These are phyloP conservation scores for Allantophomopsis cytisporea DNA, from an alignment of 2,329 filamentous ascomycete species.

Conservation along the genomic window DNA sequence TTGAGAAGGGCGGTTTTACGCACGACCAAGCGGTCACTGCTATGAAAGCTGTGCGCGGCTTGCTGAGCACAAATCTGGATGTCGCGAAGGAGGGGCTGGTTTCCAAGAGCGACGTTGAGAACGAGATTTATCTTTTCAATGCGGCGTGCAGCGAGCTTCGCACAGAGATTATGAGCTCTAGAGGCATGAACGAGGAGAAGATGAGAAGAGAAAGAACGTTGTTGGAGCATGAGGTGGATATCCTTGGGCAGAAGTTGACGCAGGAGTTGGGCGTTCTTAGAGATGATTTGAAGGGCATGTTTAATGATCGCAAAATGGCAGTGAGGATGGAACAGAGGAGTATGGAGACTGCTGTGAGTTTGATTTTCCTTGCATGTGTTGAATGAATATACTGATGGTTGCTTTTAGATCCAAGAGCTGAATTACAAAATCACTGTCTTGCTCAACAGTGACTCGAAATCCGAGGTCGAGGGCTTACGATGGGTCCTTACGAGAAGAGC, in stretches of 20 bases:
- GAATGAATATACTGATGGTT: background rate
- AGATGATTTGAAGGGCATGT: conserved; percentile 89
- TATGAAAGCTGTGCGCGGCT: conserved; percentile 81
- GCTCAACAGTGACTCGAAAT: conserved; percentile 81
- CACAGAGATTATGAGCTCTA: conserved; percentile 71
- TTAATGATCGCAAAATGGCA: conserved; percentile 89
- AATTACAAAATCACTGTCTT: conserved; percentile 92
- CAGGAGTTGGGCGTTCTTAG: conserved; percentile 74
- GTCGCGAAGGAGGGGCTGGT: conserved; percentile 70
- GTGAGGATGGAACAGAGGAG: conserved; percentile 78
- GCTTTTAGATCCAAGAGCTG: conserved; percentile 66
- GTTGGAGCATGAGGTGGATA: conserved; percentile 91
- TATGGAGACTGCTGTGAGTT: conserved; percentile 63
- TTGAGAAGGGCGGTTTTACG: conserved; percentile 59
- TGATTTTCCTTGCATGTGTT: background rate
- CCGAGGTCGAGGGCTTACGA: conserved; percentile 78
- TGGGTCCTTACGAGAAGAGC: conserved; percentile 66
- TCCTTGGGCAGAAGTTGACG: conserved; percentile 68
- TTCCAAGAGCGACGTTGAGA: conserved; percentile 86
- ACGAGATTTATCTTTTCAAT: conserved; percentile 86
- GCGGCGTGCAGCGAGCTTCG: conserved; percentile 87
- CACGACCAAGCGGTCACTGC: conserved; percentile 63
- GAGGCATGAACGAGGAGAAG: conserved; percentile 65
- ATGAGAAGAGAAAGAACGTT: conserved; percentile 73
- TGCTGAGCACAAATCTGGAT: conserved; percentile 68